Evolutionary conservation across 2,329 filamentous ascomycete genomes (phyloP).

Genomic region (Ophiostoma ips): DNA sequence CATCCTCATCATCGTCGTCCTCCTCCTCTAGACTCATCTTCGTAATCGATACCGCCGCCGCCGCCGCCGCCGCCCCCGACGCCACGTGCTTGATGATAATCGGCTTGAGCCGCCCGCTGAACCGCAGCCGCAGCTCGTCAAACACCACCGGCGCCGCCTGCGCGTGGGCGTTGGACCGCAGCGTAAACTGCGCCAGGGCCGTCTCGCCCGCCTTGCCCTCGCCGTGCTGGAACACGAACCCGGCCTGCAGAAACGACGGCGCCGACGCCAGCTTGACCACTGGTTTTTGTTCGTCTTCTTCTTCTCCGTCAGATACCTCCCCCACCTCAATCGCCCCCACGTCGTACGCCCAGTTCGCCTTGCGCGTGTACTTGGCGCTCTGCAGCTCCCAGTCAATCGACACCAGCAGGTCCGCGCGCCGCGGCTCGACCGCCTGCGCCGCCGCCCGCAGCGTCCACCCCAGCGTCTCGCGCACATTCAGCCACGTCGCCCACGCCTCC

Average conservation of each 20-base stretch:
- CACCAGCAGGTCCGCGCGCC: slow-evolving; percentile 40
- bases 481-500: slow-evolving; percentile 39
- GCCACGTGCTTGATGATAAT: slow-evolving; percentile 33
- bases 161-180: slow-evolving; percentile 41
- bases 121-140: slow-evolving; percentile 37
- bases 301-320: slow-evolving; percentile 15
- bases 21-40: neutral
- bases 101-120: slow-evolving; percentile 43
- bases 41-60: neutral
- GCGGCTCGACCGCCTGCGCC: slow-evolving; percentile 31
- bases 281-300: neutral
- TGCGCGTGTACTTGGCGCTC: slow-evolving; percentile 39
- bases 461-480: slow-evolving; percentile 43
- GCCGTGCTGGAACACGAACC: slow-evolving; percentile 42
- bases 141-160: slow-evolving; percentile 38
- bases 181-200: slow-evolving; percentile 41
- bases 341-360: slow-evolving; percentile 47
- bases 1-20: slow-evolving; percentile 13
- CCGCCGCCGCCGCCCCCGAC: neutral
- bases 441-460: slow-evolving; percentile 47
- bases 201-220: slow-evolving; percentile 48
- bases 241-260: slow-evolving; percentile 20
- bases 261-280: slow-evolving; percentile 1
- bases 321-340: slow-evolving; percentile 36
- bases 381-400: slow-evolving; percentile 53